These are phyloP conservation scores for Toxicodendron radicans DNA, from an alignment of 345 rosid species.

Conservation along the genomic window DNA sequence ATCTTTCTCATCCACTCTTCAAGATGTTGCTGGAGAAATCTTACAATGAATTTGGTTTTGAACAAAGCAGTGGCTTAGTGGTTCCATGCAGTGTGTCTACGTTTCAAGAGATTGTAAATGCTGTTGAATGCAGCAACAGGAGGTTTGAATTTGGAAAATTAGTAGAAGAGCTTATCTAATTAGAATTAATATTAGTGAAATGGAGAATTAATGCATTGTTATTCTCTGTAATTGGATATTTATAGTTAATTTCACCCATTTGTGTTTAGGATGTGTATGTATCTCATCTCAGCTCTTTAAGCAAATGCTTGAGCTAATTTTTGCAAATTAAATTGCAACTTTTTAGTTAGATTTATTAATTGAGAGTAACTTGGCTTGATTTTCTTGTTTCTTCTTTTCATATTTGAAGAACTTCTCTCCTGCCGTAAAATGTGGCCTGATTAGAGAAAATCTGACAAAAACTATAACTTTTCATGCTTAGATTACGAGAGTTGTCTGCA, in stretches of 20 bases:
- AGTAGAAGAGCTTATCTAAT: slow-evolving; percentile 72
- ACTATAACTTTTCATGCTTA: background rate
- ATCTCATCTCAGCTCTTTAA: background rate
- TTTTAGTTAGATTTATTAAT: slow-evolving; percentile 3
- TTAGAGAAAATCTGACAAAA: background rate
- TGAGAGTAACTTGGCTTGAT: background rate
- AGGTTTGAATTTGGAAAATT: slow-evolving; percentile 69
- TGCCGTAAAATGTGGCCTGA: slow-evolving; percentile 7
- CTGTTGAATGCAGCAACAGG: slow-evolving; percentile 64
- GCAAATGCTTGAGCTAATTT: background rate
- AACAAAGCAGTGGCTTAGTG: slow-evolving; percentile 54
- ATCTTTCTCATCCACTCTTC: slow-evolving; percentile 71
- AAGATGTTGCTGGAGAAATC: slow-evolving; percentile 86
- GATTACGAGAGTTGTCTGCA: background rate
- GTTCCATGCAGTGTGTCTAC: slow-evolving; percentile 76
- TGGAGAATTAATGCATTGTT: too few relatives aligned
- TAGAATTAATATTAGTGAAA: background rate
- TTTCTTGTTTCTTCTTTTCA: background rate
- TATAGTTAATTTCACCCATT: background rate
- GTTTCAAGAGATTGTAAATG: slow-evolving; percentile 67
- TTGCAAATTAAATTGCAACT: too few relatives aligned
- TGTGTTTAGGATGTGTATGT: background rate
- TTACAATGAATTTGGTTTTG: slow-evolving; percentile 55
- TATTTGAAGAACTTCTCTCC: background rate
- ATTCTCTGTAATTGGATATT: background rate